Conservation (phyloP, 148 eudicot species). For the Spergularia bocconei region DNA sequence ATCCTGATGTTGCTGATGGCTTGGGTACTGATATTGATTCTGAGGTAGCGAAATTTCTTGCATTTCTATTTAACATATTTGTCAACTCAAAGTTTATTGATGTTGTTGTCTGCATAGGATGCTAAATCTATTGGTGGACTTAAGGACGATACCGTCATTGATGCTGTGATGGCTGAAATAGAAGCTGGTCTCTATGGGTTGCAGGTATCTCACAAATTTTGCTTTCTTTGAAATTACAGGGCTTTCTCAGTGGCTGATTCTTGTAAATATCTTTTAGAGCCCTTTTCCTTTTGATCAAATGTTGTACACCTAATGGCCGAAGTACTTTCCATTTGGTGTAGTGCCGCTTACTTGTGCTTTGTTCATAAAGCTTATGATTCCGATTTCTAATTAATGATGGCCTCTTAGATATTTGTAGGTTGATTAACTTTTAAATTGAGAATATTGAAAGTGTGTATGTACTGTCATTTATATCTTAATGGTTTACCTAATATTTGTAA, state of each 20-base stretch:
- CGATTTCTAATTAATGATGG: conserved; percentile 12
- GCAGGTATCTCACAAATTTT: conserved; percentile 49
- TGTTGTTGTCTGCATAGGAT: conserved; percentile 40
- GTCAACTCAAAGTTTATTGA: conserved; percentile 25
- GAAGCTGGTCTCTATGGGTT: conserved; percentile 87
- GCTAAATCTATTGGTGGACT: conserved; percentile 32
- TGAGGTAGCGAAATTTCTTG: conserved; percentile 41
- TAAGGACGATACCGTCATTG: conserved; percentile 51
- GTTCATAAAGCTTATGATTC: not conserved
- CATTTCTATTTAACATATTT: conserved; percentile 7
- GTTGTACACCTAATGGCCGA: not conserved
- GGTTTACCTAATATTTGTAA: not conserved
- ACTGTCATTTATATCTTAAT: not conserved
- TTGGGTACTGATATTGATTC: conserved; percentile 31
- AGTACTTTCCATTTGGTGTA: not conserved
- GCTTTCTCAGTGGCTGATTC: not conserved
- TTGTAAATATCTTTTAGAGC: not conserved
- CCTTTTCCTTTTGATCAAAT: not conserved
- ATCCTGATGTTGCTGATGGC: conserved; percentile 35
- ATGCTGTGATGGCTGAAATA: conserved; percentile 85
- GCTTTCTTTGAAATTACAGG: not conserved
- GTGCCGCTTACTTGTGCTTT: not conserved
- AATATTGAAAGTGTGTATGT: not conserved
- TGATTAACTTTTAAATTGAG: not conserved
- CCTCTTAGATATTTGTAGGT: not conserved